These are phyloP conservation scores for Pyronema domesticum DNA, from an alignment of 495 filamentous ascomycete genomes.

Conservation along the genomic window DNA sequence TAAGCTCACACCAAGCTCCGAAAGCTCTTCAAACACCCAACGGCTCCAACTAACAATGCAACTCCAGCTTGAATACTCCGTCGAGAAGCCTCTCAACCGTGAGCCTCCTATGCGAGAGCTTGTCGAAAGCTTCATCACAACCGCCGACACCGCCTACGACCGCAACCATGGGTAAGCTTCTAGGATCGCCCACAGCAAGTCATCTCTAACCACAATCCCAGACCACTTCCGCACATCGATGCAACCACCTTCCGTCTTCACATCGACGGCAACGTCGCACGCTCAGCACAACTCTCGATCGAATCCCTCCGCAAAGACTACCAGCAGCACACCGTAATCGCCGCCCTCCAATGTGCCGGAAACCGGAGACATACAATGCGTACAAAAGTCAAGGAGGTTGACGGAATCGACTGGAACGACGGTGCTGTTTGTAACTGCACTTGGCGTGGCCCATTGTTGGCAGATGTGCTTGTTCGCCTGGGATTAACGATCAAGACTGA, in stretches of 20 bases:
- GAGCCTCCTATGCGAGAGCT: conserved; percentile 22
- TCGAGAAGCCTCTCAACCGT: conserved; percentile 23
- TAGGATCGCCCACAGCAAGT: not conserved
- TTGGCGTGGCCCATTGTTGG: conserved; percentile 39
- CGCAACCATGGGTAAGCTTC: conserved; percentile 23
- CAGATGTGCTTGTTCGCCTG: conserved; percentile 35
- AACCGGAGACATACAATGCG: conserved; percentile 50
- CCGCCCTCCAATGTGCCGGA: conserved; percentile 43
- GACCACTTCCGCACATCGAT: conserved; percentile 23
- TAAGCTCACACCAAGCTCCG: too few relatives aligned
- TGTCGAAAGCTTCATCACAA: conserved; percentile 19
- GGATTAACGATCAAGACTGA: conserved; percentile 21
- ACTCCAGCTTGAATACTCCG: conserved; percentile 20
- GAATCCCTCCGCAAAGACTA: conserved; percentile 29
- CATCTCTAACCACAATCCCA: conserved; percentile 1
- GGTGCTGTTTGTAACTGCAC: conserved; percentile 45
- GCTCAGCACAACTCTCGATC: conserved; percentile 14
- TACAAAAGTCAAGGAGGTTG: conserved; percentile 40
- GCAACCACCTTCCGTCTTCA: conserved; percentile 13
- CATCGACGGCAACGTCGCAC: conserved; percentile 17
- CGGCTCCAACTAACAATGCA: too few relatives aligned
- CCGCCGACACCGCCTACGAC: conserved; percentile 19
- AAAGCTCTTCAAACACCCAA: too few relatives aligned
- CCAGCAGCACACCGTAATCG: conserved; percentile 36
- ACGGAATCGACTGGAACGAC: conserved; percentile 46